Percentiles rank a stretch among this genome's conserved stretches.
phyloP scores from a whole-genome alignment of 1,284 basidiomycete genomes.

The Pterulicium gracile region DNA sequence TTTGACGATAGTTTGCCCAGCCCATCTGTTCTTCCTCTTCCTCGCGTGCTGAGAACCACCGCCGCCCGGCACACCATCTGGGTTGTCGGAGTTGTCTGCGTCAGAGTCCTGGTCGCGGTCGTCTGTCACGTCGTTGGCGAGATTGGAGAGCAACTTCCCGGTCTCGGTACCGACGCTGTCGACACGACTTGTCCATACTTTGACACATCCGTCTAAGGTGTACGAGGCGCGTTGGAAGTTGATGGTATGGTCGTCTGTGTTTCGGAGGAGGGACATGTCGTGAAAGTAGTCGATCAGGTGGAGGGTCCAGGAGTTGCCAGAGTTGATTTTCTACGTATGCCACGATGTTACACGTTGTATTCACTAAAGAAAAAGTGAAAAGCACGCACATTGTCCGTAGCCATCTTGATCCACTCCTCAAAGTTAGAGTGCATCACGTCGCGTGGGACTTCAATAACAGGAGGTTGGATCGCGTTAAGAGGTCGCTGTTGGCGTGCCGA shows the following conservation, averaged over 20 bases:
- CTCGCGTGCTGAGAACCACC: constrained; percentile 37
- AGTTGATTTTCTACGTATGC: constrained; percentile 88
- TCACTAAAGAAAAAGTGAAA: constrained; percentile 2
- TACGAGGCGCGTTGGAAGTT: constrained; percentile 98
- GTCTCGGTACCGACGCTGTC: constrained; percentile 97
- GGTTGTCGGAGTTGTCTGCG: constrained; percentile 50
- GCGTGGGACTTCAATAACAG: constrained; percentile 48
- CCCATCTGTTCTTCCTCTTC: constrained; percentile 49
- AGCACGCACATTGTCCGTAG: constrained; percentile 85
- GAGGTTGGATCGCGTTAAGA: constrained; percentile 48
- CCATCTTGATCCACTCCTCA: constrained; percentile 99
- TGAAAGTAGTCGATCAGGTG: constrained; percentile 99
- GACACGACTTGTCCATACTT: constrained; percentile 98
- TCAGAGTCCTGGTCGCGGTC: constrained; percentile 49
- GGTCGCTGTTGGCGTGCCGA: constrained; percentile 48
- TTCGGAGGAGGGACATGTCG: constrained; percentile 94
- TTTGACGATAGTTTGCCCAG: constrained; percentile 80
- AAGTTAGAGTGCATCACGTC: constrained; percentile 85
- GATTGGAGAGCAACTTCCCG: constrained; percentile 87
- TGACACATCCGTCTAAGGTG: constrained; percentile 97
- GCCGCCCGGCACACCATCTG: constrained; percentile 38
- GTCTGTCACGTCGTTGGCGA: constrained; percentile 58
- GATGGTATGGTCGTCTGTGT: constrained; percentile 87
- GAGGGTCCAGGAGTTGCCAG: constrained; percentile 96
- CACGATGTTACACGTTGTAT: background rate